These are phyloP conservation scores for Camellia granthamiana DNA, from an alignment of 148 eudicot species.

Conservation along the genomic window DNA sequence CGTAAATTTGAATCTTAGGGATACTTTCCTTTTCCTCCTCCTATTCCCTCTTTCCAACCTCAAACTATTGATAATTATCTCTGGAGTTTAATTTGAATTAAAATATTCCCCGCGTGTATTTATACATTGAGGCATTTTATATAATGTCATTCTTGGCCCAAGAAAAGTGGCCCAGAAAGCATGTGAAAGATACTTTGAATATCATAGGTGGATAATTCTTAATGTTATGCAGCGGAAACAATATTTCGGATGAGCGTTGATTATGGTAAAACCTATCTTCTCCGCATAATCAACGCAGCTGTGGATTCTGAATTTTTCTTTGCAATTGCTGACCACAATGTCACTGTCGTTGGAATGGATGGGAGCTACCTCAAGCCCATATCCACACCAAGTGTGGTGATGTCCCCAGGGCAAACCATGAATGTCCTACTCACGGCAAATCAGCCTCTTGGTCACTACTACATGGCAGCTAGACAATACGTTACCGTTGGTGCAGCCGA, in stretches of 20 bases:
- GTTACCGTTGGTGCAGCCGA: not conserved
- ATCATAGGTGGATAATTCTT: not conserved
- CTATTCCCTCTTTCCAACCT: no score
- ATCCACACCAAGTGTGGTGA: not conserved
- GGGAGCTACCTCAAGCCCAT: conserved; percentile 5
- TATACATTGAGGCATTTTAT: no score
- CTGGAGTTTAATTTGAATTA: no score
- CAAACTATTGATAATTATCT: no score
- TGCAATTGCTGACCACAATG: not conserved
- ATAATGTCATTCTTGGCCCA: no score
- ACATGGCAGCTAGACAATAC: not conserved
- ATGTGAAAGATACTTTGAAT: no score
- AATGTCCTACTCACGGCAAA: not conserved
- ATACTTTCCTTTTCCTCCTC: no score
- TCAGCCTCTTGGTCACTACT: no score
- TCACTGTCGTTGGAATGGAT: conserved; percentile 8
- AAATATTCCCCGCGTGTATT: no score
- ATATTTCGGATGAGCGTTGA: not conserved
- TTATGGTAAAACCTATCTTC: not conserved
- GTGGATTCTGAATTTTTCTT: conserved; percentile 1
- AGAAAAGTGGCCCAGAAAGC: no score
- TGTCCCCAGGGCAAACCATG: conserved; percentile 9
- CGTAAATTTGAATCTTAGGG: no score
- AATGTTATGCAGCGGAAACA: not conserved
- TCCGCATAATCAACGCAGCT: not conserved